phyloP scores from a whole-genome alignment of 345 rosid genomes.

The Stellera chamaejasme region DNA sequence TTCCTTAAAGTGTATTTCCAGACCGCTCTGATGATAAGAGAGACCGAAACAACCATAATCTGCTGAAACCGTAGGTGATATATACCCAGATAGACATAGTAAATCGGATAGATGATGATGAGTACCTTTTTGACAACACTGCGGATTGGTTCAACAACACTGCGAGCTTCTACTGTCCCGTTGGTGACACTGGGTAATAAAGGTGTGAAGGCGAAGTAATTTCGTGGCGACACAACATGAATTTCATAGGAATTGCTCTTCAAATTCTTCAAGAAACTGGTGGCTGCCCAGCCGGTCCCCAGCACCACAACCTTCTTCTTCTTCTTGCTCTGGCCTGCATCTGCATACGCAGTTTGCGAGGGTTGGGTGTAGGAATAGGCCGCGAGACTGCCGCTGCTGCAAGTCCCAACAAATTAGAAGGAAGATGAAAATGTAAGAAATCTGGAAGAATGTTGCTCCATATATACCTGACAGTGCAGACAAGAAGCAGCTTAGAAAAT shows the following conservation, averaged over 20 bases:
- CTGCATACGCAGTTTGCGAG: constrained; percentile 9
- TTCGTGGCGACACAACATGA: constrained; percentile 67
- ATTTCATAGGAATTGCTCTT: constrained; percentile 52
- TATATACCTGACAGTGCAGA: constrained; percentile 55
- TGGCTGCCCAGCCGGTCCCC: constrained; percentile 82
- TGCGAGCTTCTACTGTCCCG: constrained; percentile 86
- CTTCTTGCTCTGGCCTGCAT: constrained; percentile 15
- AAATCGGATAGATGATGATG: not conserved
- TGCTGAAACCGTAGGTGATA: not conserved
- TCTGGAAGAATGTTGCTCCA: not conserved
- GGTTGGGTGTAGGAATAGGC: constrained; percentile 37
- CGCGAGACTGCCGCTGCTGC: constrained; percentile 49
- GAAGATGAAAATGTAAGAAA: not conserved
- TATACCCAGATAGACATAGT: not conserved
- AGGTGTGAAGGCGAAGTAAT: constrained; percentile 84
- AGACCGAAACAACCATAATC: not conserved
- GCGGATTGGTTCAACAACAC: constrained; percentile 76
- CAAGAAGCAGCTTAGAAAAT: constrained; percentile 38
- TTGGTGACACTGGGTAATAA: constrained; percentile 68
- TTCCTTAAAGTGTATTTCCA: constrained; percentile 42
- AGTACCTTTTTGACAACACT: constrained; percentile 49
- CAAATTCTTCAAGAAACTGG: constrained; percentile 54
- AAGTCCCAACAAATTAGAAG: not conserved
- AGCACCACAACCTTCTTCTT: constrained; percentile 76
- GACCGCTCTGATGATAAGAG: constrained; percentile 37